Base-by-base conservation (phyloP, 2,329 filamentous ascomycete species). In the Phyllosticta citribraziliensis region DNA sequence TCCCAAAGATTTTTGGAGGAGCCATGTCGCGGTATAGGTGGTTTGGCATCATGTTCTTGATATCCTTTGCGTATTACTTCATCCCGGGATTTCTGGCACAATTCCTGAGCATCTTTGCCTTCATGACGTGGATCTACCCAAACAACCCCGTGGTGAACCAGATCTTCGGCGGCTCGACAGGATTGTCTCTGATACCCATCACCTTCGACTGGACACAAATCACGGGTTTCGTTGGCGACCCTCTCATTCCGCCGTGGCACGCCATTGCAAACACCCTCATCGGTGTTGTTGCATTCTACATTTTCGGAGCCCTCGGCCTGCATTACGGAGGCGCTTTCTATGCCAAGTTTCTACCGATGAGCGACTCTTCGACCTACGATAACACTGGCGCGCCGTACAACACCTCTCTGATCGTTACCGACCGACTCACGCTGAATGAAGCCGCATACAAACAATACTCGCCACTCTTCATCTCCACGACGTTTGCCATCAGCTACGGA, bases 271-370 rank as follows among this genome's bases (percentile, higher is more conserved):
- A 91, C 68, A 62, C 60, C 0, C 50, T 62, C 8, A 58, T 75
- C 58, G 66, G 65, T 2, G 73, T 71, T 1, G 68, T 67, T 25
- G 75, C 69, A 51, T 68, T 68, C 33, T 30, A 27, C 33, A 35
- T 62, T 3, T 19, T 62, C 4, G 57, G 55, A 4, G 50, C 60
- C 2, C 22, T 62, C 10, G 75, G 76, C 3, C 68, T 74, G 0
- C 60, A 62, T 69, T 91, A 85, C 68, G 81, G 77, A 8, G 84
- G 84, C 10, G 75, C 79, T 0, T 90, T 86, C 83, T 89, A 85
- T 66, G 63, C 61, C 40, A 60, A 62, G 20, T 65, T 40, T 17
- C 52, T 11, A 63, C 62, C 53, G 58, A 65, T 33, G 63, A 64
- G 56, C n/a, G 52, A 55, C 19, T 62, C 61, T 3, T 12, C 17